Conservation (phyloP, 805 yeast genomes). For the Tetrapisispora phaffii region DNA sequence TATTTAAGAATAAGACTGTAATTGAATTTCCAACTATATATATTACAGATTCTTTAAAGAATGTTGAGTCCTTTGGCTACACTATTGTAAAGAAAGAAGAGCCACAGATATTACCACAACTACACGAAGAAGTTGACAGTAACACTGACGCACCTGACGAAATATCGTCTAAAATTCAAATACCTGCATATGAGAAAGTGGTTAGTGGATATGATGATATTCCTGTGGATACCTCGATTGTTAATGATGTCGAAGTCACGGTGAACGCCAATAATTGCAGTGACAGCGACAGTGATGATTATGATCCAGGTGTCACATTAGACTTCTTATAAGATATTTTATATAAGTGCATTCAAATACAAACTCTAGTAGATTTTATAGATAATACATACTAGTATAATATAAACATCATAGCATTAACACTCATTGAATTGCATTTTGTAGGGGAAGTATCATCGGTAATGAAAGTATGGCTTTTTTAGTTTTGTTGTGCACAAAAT, state of each 20-base stretch:
- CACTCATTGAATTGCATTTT: too few relatives aligned
- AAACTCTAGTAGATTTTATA: too few relatives aligned
- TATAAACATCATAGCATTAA: too few relatives aligned
- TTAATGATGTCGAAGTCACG: conserved; percentile 5
- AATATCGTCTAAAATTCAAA: conserved; percentile 7
- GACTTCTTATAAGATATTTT: conserved; percentile 11
- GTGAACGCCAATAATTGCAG: neutral
- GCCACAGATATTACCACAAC: neutral
- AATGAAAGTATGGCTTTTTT: too few relatives aligned
- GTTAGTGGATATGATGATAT: neutral
- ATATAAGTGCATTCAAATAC: neutral
- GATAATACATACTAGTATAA: too few relatives aligned
- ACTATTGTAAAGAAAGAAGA: neutral
- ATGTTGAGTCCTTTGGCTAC: neutral
- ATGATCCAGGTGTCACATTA: conserved; percentile 20
- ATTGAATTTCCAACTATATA: conserved; percentile 71
- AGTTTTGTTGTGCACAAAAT: too few relatives aligned
- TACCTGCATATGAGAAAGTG: neutral
- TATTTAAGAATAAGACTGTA: conserved; percentile 47
- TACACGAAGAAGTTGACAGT: conserved; percentile 7
- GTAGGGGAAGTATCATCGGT: too few relatives aligned
- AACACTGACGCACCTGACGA: conserved; percentile 13
- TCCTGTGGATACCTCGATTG: neutral
- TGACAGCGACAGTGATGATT: conserved; percentile 18
- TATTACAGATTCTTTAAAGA: conserved; percentile 25